Evolutionary conservation across 2,329 filamentous ascomycete genomes (phyloP).

Genomic region (Chaetomiaceae sp.): DNA sequence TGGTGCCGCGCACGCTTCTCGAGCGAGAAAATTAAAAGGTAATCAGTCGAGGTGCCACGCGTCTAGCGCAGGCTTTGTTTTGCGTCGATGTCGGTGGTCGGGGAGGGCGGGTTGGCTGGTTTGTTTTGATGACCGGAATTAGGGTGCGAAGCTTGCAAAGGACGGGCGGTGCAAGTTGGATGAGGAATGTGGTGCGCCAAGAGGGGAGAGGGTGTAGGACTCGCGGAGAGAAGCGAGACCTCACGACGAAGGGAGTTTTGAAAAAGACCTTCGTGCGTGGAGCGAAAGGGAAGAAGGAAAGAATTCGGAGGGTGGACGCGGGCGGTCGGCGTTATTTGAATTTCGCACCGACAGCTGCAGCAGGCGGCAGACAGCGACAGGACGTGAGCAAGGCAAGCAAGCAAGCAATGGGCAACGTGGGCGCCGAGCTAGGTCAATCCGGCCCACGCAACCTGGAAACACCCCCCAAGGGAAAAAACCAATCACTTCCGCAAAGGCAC

Average conservation of each 20-base stretch:
- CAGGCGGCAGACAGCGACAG: not conserved
- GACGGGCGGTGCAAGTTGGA: conserved; percentile 10
- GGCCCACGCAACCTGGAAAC: too few relatives aligned
- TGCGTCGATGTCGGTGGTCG: too few relatives aligned
- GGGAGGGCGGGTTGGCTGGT: not conserved
- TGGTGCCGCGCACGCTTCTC: conserved; percentile 1
- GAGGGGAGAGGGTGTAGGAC: conserved; percentile 19
- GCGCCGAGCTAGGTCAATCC: not conserved
- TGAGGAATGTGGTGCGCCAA: conserved; percentile 11
- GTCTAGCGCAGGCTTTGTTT: too few relatives aligned
- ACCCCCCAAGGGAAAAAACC: conserved; percentile 11
- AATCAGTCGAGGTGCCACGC: not conserved
- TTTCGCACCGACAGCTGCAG: conserved; percentile 6
- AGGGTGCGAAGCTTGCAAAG: not conserved
- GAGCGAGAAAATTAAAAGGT: conserved; percentile 8
- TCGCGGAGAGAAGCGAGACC: conserved; percentile 31
- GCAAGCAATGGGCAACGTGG: too few relatives aligned
- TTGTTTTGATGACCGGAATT: too few relatives aligned
- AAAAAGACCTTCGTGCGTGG: conserved; percentile 45
- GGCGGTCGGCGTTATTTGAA: conserved; percentile 26
- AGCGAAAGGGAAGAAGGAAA: conserved; percentile 30
- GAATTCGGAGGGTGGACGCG: conserved; percentile 12
- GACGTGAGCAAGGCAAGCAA: too few relatives aligned
- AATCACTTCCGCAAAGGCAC: conserved; percentile 16
- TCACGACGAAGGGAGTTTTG: conserved; percentile 42